These are phyloP conservation scores for Candida orba DNA, from an alignment of 805 yeast genomes.

Conservation along the genomic window DNA sequence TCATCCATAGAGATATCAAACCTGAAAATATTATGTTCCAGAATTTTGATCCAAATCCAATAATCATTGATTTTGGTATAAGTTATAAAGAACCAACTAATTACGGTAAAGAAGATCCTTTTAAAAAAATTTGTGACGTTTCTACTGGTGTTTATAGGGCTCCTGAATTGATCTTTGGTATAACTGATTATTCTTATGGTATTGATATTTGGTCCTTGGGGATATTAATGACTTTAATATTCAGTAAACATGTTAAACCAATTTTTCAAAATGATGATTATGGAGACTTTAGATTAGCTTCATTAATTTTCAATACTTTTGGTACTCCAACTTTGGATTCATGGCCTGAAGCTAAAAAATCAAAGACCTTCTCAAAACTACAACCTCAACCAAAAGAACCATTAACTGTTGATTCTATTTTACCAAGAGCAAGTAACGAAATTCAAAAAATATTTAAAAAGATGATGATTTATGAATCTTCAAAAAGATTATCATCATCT, in stretches of 20 bases:
- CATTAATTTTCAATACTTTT: slow-evolving; percentile 44
- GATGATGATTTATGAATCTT: slow-evolving; percentile 38
- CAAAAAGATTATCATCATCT: slow-evolving; percentile 19
- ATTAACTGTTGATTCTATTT: slow-evolving; percentile 18
- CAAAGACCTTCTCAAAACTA: slow-evolving; percentile 29
- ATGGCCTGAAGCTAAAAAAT: slow-evolving; percentile 38
- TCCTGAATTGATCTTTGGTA: slow-evolving; percentile 64
- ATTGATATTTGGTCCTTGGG: slow-evolving; percentile 75
- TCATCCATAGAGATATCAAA: slow-evolving; percentile 90
- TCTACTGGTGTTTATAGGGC: slow-evolving; percentile 64
- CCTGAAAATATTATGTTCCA: slow-evolving; percentile 67
- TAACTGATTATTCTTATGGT: slow-evolving; percentile 42
- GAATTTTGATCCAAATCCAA: slow-evolving; percentile 23
- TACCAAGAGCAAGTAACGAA: slow-evolving; percentile 29
- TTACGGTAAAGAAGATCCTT: slow-evolving; percentile 47
- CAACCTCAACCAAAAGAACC: slow-evolving; percentile 21
- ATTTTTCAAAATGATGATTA: slow-evolving; percentile 32
- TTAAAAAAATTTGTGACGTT: slow-evolving; percentile 42
- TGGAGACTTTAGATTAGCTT: slow-evolving; percentile 55
- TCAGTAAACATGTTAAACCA: slow-evolving; percentile 31
- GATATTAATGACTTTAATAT: slow-evolving; percentile 48
- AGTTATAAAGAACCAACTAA: slow-evolving; percentile 39
- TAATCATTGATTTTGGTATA: slow-evolving; percentile 37
- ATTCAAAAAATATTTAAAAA: slow-evolving; percentile 27
- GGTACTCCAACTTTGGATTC: slow-evolving; percentile 52